Evolutionary conservation across 805 yeast species (phyloP).

Genomic region (Barnettozyma pratensis): DNA sequence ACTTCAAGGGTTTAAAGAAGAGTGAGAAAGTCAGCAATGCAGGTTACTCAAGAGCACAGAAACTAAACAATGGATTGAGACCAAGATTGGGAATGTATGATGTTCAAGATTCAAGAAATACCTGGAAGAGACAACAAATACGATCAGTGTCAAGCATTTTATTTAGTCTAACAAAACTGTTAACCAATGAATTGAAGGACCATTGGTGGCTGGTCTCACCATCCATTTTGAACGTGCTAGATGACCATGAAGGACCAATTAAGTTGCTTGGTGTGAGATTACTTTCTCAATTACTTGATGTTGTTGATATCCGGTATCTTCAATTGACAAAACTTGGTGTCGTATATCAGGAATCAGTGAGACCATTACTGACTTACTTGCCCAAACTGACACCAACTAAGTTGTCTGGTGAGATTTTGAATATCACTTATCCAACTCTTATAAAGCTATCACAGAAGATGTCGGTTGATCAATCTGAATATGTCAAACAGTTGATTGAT

Average conservation of each 20-base stretch:
- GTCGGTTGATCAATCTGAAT: not conserved
- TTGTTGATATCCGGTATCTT: constrained; percentile 13
- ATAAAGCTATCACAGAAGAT: constrained; percentile 7
- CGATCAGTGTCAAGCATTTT: constrained; percentile 14
- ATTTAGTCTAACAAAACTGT: constrained; percentile 3
- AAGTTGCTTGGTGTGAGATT: constrained; percentile 21
- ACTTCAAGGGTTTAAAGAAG: constrained; percentile 9
- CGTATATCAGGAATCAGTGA: constrained; percentile 18
- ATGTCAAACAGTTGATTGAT: constrained; percentile 6
- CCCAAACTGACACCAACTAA: constrained; percentile 22
- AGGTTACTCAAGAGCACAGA: constrained; percentile 15
- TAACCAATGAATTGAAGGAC: constrained; percentile 7
- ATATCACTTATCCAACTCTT: constrained; percentile 15
- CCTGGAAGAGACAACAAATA: constrained; percentile 15
- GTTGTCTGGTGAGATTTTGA: constrained; percentile 13
- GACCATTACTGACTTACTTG: constrained; percentile 21
- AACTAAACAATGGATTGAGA: constrained; percentile 5
- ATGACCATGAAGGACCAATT: constrained; percentile 25
- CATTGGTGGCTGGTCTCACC: constrained; percentile 25
- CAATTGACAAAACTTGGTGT: constrained; percentile 14
- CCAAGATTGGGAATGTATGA: constrained; percentile 13
- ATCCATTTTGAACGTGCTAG: constrained; percentile 21
- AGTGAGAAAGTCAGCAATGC: constrained; percentile 16
- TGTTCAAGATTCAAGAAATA: constrained; percentile 9
- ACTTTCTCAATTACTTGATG: constrained; percentile 11